A percentile compares a stretch with the other conserved stretches of the same genome.
phyloP scores from a whole-genome alignment of 1,284 basidiomycete genomes.

The Sporisorium graminicola region DNA sequence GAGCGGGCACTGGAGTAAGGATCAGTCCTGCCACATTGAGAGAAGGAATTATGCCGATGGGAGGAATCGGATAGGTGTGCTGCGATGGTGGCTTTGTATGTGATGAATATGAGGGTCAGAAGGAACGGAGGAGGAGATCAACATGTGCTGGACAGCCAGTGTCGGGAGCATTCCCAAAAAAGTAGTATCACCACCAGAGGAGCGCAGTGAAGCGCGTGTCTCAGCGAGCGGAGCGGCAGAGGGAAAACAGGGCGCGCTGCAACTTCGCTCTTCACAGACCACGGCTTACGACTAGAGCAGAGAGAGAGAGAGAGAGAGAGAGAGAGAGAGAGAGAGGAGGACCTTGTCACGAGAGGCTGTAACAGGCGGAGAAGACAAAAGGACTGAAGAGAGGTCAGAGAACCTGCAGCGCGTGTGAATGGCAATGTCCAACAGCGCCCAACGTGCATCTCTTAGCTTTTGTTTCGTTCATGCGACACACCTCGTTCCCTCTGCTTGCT shows the following conservation, averaged over 20 bases:
- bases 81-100: not conserved
- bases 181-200: not conserved
- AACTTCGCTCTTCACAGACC: not conserved
- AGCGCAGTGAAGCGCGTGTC: not conserved
- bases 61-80: not conserved
- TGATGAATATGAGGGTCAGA: not conserved
- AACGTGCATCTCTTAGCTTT: slow-evolving; percentile 1
- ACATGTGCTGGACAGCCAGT: not conserved
- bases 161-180: slow-evolving; percentile 2
- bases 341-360: slow-evolving; percentile 5
- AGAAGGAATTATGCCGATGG: not conserved
- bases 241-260: not conserved
- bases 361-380: not conserved
- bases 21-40: not conserved
- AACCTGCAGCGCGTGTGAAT: not conserved
- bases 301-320: not conserved
- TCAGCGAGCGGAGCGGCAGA: not conserved
- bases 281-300: too few species aligned
- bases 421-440: slow-evolving; percentile 6
- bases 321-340: too few species aligned
- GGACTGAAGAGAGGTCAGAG: not conserved
- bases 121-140: not conserved
- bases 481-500: not conserved
- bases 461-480: not conserved
- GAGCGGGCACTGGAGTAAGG: not conserved